A percentile compares a stretch with the other conserved stretches of the same genome.
phyloP scores from a whole-genome alignment of 768 basidiomycete genomes.

The Lentinula detonsa region DNA sequence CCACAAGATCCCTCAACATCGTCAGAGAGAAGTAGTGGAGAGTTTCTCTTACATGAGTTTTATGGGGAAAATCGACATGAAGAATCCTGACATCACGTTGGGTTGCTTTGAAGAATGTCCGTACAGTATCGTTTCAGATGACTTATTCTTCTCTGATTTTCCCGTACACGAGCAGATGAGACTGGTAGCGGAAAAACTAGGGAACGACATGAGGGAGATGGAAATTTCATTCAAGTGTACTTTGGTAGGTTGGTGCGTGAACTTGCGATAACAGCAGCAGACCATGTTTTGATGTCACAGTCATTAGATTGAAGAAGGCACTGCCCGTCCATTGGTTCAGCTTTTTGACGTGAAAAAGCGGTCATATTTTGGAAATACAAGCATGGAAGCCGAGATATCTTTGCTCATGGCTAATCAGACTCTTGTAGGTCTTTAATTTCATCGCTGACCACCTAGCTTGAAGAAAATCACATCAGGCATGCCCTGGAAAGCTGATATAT shows the following conservation, averaged over 20 bases:
- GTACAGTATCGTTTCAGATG: conserved; percentile 15
- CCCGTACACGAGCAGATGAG: conserved; percentile 30
- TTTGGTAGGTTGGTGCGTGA: conserved; percentile 69
- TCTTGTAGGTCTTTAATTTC: conserved; percentile 39
- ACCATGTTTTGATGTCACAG: conserved; percentile 14
- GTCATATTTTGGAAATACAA: conserved; percentile 89
- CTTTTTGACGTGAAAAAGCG: conserved; percentile 88
- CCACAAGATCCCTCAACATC: conserved; percentile 61
- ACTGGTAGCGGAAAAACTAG: conserved; percentile 41
- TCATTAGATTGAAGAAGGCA: conserved; percentile 51
- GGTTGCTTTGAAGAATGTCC: conserved; percentile 86
- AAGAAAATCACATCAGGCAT: conserved; percentile 45
- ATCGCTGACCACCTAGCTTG: neutral
- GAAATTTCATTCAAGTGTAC: conserved; percentile 64
- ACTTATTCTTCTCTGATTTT: conserved; percentile 15
- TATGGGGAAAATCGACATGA: conserved; percentile 76
- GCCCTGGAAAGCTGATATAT: conserved; percentile 86
- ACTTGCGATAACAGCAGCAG: neutral
- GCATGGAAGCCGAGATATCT: conserved; percentile 96
- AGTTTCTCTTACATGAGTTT: conserved; percentile 84
- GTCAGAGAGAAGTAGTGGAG: conserved; percentile 66
- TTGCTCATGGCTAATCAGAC: conserved; percentile 96
- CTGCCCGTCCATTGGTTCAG: conserved; percentile 60
- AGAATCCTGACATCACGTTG: conserved; percentile 65
- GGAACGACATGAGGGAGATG: conserved; percentile 52